A percentile compares a stretch with the other conserved stretches of the same genome.
phyloP scores from a whole-genome alignment of 768 basidiomycete species.

The Pleurotus pulmonarius region DNA sequence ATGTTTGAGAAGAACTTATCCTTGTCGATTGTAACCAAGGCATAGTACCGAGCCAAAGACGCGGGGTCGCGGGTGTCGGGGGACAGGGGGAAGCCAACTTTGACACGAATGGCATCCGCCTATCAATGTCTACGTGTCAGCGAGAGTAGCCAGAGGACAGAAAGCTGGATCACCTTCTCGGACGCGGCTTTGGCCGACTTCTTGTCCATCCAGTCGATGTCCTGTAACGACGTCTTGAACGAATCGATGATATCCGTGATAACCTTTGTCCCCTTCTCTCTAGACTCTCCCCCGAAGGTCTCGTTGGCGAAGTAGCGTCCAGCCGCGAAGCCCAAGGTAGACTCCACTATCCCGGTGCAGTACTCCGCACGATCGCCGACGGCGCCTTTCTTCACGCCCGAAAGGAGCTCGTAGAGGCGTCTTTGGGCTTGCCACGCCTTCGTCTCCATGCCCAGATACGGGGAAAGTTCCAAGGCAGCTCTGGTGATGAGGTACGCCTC shows the following conservation, averaged over 20 bases:
- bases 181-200: slow-evolving; percentile 77
- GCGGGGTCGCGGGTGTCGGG: slow-evolving; percentile 74
- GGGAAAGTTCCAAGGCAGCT: slow-evolving; percentile 63
- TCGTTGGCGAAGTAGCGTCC: slow-evolving; percentile 88
- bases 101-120: slow-evolving; percentile 81
- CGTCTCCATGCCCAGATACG: slow-evolving; percentile 69
- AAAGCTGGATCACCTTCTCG: slow-evolving; percentile 56
- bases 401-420: slow-evolving; percentile 64
- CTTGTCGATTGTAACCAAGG: slow-evolving; percentile 56
- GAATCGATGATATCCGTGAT: slow-evolving; percentile 84
- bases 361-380: slow-evolving; percentile 80
- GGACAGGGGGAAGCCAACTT: slow-evolving; percentile 89
- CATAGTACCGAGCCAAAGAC: slow-evolving; percentile 75
- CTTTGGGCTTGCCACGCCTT: slow-evolving; percentile 77
- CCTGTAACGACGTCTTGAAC: slow-evolving; percentile 72
- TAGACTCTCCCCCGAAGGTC: slow-evolving; percentile 77
- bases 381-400: slow-evolving; percentile 85
- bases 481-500: slow-evolving; percentile 88
- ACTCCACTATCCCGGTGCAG: slow-evolving; percentile 72
- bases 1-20: slow-evolving; percentile 85
- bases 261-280: slow-evolving; percentile 74
- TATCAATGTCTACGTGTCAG: slow-evolving; percentile 20
- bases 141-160: background rate
- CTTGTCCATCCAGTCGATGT: slow-evolving; percentile 90
- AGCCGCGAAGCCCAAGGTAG: slow-evolving; percentile 80